A percentile compares a stretch with the other conserved stretches of the same genome.
phyloP scores from a whole-genome alignment of 345 rosid species.

The Syzygium grande region DNA sequence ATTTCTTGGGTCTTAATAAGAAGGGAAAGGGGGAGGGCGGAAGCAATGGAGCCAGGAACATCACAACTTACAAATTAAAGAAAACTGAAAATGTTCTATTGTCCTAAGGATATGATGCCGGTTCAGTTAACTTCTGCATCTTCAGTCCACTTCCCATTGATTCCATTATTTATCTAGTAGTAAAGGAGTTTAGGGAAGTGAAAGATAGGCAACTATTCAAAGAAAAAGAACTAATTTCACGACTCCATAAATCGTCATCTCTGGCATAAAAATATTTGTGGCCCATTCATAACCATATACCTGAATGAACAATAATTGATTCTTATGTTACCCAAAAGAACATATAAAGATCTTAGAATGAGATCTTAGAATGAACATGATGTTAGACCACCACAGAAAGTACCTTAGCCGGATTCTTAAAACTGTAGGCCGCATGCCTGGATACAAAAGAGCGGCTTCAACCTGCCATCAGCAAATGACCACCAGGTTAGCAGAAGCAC shows the following conservation, averaged over 20 bases:
- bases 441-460: conserved; percentile 83
- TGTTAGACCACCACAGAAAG: neutral
- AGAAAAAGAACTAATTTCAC: neutral
- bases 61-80: neutral
- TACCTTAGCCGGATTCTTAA: conserved; percentile 84
- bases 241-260: neutral
- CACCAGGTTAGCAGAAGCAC: neutral
- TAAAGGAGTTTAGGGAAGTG: neutral
- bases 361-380: neutral
- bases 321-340: neutral
- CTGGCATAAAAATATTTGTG: neutral
- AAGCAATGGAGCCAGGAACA: neutral
- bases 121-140: neutral
- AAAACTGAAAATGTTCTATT: neutral
- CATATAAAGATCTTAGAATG: neutral
- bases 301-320: neutral
- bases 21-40: neutral
- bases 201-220: neutral
- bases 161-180: neutral
- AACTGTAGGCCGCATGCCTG: conserved; percentile 72
- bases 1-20: neutral
- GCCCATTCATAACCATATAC: neutral
- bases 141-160: neutral
- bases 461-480: conserved; percentile 31
- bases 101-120: neutral